These are phyloP conservation scores for Populus alba DNA, from an alignment of 345 rosid genomes.

Conservation along the genomic window DNA sequence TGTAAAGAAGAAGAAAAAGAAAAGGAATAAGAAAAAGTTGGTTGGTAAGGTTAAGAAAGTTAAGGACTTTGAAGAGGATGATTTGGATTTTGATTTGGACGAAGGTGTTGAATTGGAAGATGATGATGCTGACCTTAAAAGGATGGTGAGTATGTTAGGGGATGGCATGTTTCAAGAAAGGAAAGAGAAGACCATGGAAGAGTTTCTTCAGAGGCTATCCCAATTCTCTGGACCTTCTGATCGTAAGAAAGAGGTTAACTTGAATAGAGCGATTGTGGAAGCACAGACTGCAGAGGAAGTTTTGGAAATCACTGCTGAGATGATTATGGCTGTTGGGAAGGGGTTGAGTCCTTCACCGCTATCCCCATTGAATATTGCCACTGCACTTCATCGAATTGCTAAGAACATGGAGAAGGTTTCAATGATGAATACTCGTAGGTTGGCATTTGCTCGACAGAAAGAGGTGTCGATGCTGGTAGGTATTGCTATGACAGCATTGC, in stretches of 20 bases:
- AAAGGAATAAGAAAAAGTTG: slow-evolving; percentile 42
- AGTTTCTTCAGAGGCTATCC: slow-evolving; percentile 66
- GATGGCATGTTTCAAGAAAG: slow-evolving; percentile 72
- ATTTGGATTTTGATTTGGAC: slow-evolving; percentile 34
- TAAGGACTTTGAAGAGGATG: slow-evolving; percentile 38
- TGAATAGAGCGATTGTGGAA: slow-evolving; percentile 71
- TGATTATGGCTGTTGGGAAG: slow-evolving; percentile 76
- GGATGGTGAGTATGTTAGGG: slow-evolving; percentile 51
- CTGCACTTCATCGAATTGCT: slow-evolving; percentile 83
- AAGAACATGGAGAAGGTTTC: slow-evolving; percentile 95
- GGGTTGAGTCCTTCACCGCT: slow-evolving; percentile 85
- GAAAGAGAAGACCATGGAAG: slow-evolving; percentile 56
- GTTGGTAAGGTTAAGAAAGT: slow-evolving; percentile 27
- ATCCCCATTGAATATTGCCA: slow-evolving; percentile 81
- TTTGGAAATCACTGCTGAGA: slow-evolving; percentile 60
- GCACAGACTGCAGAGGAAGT: slow-evolving; percentile 83
- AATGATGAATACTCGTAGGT: slow-evolving; percentile 60
- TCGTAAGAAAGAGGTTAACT: slow-evolving; percentile 67
- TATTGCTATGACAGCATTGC: slow-evolving; percentile 72
- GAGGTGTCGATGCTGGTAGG: slow-evolving; percentile 96
- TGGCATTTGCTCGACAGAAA: slow-evolving; percentile 73
- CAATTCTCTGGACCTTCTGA: slow-evolving; percentile 73
- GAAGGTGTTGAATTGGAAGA: slow-evolving; percentile 34
- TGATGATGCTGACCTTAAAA: slow-evolving; percentile 35
- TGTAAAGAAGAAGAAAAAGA: slow-evolving; percentile 54